These are phyloP conservation scores for Quercus cerris DNA, from an alignment of 306 rosid species.

Conservation along the genomic window DNA sequence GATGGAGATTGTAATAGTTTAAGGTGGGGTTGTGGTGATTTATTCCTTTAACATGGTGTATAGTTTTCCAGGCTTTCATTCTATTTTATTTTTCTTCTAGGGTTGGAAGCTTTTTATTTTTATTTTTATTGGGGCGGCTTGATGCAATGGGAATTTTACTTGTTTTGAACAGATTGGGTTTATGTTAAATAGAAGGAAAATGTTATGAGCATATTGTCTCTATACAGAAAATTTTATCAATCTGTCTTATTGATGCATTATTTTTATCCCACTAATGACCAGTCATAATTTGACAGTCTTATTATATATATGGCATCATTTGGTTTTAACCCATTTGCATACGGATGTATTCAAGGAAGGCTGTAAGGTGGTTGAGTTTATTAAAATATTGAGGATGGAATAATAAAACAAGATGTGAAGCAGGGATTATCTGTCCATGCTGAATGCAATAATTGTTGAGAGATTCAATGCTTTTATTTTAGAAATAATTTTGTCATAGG, in stretches of 20 bases:
- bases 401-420: too few species aligned
- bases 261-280: background rate
- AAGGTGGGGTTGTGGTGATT: conserved; percentile 16
- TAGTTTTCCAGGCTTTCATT: conserved; percentile 13
- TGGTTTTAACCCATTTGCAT: too few species aligned
- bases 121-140: too few species aligned
- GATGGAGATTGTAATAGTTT: conserved; percentile 15
- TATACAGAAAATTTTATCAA: background rate
- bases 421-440: too few species aligned
- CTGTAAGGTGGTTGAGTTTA: too few species aligned
- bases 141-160: background rate
- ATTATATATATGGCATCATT: too few species aligned
- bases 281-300: too few species aligned
- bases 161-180: conserved; percentile 10
- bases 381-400: too few species aligned
- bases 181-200: conserved; percentile 15
- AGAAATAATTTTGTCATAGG: too few species aligned
- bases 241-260: background rate
- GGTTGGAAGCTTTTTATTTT: background rate
- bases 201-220: background rate
- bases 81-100: background rate
- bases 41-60: conserved; percentile 9
- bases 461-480: too few species aligned
- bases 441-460: too few species aligned
- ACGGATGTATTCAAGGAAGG: too few species aligned